phyloP scores from a whole-genome alignment of 2,329 filamentous ascomycete genomes.

The Hymenoscyphus fructigenus region DNA sequence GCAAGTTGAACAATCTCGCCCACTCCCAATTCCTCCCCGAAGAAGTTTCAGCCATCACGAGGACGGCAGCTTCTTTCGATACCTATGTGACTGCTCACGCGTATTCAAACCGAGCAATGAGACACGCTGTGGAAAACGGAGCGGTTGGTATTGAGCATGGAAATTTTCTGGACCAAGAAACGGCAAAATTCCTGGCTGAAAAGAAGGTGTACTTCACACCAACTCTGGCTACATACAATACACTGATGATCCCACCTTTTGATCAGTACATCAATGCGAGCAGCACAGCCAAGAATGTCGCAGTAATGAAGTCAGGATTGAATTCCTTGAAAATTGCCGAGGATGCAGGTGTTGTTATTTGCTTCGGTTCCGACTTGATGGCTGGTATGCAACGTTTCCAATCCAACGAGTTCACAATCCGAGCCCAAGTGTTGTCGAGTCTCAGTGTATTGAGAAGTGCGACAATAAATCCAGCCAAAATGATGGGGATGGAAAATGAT shows the following conservation, averaged over 20 bases:
- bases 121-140: slow-evolving; percentile 54
- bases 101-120: slow-evolving; percentile 54
- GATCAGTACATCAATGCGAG: slow-evolving; percentile 45
- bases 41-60: slow-evolving; percentile 54
- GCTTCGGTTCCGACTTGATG: slow-evolving; percentile 55
- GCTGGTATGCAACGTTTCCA: no score
- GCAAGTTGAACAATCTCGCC: slow-evolving; percentile 52
- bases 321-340: slow-evolving; percentile 47
- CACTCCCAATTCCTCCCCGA: slow-evolving; percentile 55
- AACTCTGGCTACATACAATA: slow-evolving; percentile 52
- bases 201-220: slow-evolving; percentile 51
- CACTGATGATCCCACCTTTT: slow-evolving; percentile 47
- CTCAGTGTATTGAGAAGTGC: no score
- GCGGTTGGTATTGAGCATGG: slow-evolving; percentile 60
- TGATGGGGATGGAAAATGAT: no score
- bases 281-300: slow-evolving; percentile 49
- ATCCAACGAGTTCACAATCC: no score
- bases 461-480: no score
- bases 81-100: slow-evolving; percentile 59
- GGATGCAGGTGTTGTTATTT: slow-evolving; percentile 54
- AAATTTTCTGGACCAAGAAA: slow-evolving; percentile 59
- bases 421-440: no score
- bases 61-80: slow-evolving; percentile 47
- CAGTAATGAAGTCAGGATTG: slow-evolving; percentile 49
- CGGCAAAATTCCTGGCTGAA: slow-evolving; percentile 50